Evolutionary conservation across 108 stramenopile genomes (phyloP).

Genomic region (Fistulifera pelliculosa): DNA sequence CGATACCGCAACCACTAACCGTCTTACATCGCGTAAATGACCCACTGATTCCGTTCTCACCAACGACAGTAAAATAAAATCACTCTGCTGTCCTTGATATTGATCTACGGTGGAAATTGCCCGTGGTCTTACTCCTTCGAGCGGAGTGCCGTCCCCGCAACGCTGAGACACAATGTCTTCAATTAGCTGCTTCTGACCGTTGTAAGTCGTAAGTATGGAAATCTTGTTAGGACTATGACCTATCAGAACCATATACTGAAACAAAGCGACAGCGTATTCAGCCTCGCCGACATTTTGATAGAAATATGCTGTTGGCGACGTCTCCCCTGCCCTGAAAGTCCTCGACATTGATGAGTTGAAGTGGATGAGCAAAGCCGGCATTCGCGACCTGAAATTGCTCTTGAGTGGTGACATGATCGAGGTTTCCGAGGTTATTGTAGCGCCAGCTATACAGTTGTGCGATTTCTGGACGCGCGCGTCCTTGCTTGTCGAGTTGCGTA

Average conservation of each 20-base stretch:
- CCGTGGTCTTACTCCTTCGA: constrained; percentile 57
- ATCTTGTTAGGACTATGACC: constrained; percentile 92
- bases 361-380: constrained; percentile 84
- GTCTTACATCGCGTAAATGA: constrained; percentile 92
- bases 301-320: constrained; percentile 83
- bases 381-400: constrained; percentile 68
- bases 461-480: constrained; percentile 87
- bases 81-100: constrained; percentile 97
- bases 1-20: constrained; percentile 93
- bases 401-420: constrained; percentile 53
- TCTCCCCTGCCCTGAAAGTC: constrained; percentile 89
- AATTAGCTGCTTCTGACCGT: constrained; percentile 93
- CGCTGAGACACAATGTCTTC: constrained; percentile 80
- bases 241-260: constrained; percentile 96
- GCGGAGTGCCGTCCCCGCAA: constrained; percentile 72
- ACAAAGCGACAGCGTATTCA: constrained; percentile 94
- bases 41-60: constrained; percentile 91
- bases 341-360: constrained; percentile 87
- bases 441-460: constrained; percentile 87
- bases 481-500: constrained; percentile 88
- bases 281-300: constrained; percentile 98
- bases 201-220: constrained; percentile 95
- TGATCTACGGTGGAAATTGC: constrained; percentile 89
- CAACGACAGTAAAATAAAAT: constrained; percentile 89
- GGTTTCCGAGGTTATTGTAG: constrained; percentile 83